phyloP scores from a whole-genome alignment of 2,329 filamentous ascomycete genomes.

The Penicillium corylophilum region DNA sequence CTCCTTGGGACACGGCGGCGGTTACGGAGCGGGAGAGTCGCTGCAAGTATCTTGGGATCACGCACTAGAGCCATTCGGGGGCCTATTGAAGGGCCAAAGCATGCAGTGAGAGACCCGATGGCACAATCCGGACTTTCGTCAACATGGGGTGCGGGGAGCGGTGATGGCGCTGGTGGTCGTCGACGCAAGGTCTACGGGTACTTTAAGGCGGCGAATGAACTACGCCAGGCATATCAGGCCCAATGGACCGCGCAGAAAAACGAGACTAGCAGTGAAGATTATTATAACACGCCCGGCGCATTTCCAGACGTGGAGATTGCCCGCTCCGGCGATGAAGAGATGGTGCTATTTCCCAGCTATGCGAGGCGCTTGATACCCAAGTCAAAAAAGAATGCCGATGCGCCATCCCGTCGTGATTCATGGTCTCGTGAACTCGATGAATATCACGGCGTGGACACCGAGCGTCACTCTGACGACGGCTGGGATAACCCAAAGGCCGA shows the following conservation, averaged over 20 bases:
- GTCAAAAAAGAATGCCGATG: conserved; percentile 33
- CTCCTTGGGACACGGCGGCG: conserved; percentile 27
- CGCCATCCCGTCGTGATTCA: conserved; percentile 28
- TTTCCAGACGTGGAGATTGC: conserved; percentile 85
- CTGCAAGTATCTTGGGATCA: conserved; percentile 6
- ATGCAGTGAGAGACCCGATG: conserved; percentile 22
- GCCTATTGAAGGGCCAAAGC: conserved; percentile 17
- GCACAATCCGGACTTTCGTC: conserved; percentile 25
- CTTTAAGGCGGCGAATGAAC: conserved; percentile 68
- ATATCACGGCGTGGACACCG: conserved; percentile 46
- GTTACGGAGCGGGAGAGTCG: conserved; percentile 13
- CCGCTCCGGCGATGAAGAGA: conserved; percentile 78
- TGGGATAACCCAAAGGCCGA: conserved; percentile 80
- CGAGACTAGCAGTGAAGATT: conserved; percentile 44
- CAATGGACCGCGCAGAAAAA: conserved; percentile 52
- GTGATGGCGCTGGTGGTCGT: conserved; percentile 53
- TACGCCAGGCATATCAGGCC: conserved; percentile 65
- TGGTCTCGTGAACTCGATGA: conserved; percentile 35
- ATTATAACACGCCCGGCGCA: conserved; percentile 64
- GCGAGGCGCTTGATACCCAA: conserved; percentile 67
- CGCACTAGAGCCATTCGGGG: conserved; percentile 13
- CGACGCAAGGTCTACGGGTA: conserved; percentile 76
- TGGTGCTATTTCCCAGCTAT: conserved; percentile 95
- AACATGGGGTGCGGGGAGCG: conserved; percentile 23
- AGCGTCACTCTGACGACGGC: conserved; percentile 69